phyloP scores from a whole-genome alignment of 2,329 filamentous ascomycete species.

The Aspergillus ochraceoroseus region DNA sequence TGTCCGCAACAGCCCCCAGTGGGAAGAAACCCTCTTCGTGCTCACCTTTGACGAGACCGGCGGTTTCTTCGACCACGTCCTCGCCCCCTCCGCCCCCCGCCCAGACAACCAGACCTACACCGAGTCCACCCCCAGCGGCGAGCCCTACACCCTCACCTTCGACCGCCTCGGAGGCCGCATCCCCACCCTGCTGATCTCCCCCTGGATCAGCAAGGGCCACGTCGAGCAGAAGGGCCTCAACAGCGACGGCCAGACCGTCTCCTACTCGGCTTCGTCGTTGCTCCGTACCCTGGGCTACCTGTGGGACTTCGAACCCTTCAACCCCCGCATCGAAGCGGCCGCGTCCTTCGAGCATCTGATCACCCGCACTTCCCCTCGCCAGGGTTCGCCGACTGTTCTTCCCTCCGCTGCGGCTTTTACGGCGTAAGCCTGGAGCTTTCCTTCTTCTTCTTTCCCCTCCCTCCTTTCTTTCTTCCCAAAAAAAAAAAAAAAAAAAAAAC shows the following conservation, averaged over 20 bases:
- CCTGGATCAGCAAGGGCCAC: constrained; percentile 28
- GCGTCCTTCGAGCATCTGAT: constrained; percentile 33
- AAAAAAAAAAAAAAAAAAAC: too few species aligned
- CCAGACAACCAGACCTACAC: constrained; percentile 38
- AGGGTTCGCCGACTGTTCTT: too few species aligned
- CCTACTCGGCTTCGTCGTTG: constrained; percentile 30
- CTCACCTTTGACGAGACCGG: constrained; percentile 39
- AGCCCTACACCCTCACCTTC: constrained; percentile 29
- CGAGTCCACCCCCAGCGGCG: constrained; percentile 24
- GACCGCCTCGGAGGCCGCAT: constrained; percentile 30
- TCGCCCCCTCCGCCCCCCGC: constrained; percentile 30
- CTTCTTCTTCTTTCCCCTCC: too few species aligned
- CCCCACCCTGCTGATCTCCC: constrained; percentile 31
- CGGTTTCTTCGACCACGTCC: constrained; percentile 40
- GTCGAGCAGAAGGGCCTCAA: constrained; percentile 32
- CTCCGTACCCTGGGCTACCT: constrained; percentile 32
- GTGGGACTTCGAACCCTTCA: constrained; percentile 35
- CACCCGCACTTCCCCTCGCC: too few species aligned
- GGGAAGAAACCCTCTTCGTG: constrained; percentile 36
- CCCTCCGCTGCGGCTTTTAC: too few species aligned
- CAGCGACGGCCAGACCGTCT: constrained; percentile 21
- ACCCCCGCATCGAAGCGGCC: constrained; percentile 25
- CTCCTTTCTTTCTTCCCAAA: too few species aligned
- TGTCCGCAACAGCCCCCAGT: constrained; percentile 33
- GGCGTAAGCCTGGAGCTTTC: too few species aligned